phyloP scores from a whole-genome alignment of 176 grass and related monocot genomes.

The Eragrostis curvula region DNA sequence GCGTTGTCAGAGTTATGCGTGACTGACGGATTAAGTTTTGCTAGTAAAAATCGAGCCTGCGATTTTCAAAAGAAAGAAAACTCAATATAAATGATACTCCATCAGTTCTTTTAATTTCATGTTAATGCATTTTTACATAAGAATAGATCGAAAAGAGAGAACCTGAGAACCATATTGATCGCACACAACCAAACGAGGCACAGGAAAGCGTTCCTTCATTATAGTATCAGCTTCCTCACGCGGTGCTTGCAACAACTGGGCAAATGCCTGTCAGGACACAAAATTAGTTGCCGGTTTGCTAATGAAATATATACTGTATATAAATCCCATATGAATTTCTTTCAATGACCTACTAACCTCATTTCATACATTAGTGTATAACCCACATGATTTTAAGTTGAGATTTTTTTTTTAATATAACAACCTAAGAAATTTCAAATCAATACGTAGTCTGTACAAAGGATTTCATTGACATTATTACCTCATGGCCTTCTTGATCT shows the following conservation, averaged over 20 bases:
- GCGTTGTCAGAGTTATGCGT: constrained; percentile 76
- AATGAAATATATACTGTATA: constrained; percentile 15
- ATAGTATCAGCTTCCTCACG: constrained; percentile 76
- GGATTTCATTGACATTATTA: constrained; percentile 39
- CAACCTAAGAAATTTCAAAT: not conserved
- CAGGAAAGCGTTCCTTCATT: constrained; percentile 87
- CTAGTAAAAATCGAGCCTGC: constrained; percentile 91
- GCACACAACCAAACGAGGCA: constrained; percentile 86
- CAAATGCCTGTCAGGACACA: constrained; percentile 68
- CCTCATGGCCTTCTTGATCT: constrained; percentile 87
- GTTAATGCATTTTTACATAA: not conserved
- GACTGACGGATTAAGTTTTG: constrained; percentile 90
- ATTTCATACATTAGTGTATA: not conserved
- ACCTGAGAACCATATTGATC: constrained; percentile 99
- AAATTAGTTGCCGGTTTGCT: constrained; percentile 1
- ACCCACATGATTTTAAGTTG: not conserved
- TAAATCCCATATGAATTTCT: constrained; percentile 8
- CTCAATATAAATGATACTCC: not conserved
- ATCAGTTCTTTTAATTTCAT: not conserved
- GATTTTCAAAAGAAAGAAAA: constrained; percentile 33
- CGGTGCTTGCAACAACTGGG: constrained; percentile 80
- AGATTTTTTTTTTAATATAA: not conserved
- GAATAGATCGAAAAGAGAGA: constrained; percentile 12
- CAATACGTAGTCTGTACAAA: constrained; percentile 24
- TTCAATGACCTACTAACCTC: not conserved